Percentiles rank a stretch among this genome's conserved stretches.
These are phyloP conservation scores for Sideroxylon spinosum DNA, from an alignment of 179 eudicot genomes.

Conservation along the genomic window DNA sequence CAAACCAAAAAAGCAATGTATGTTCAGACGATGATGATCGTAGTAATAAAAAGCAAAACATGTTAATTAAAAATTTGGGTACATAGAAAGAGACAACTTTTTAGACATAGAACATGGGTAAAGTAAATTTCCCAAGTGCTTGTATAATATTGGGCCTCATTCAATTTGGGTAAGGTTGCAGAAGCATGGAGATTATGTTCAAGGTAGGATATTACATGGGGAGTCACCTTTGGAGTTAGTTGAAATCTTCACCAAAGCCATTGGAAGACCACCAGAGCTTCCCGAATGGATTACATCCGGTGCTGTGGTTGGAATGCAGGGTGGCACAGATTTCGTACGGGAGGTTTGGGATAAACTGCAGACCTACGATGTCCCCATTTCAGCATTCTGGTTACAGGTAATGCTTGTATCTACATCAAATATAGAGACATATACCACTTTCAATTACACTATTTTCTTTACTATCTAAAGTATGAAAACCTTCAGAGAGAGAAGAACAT, in stretches of 20 bases:
- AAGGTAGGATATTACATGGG: slow-evolving; percentile 77
- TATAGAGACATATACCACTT: no score
- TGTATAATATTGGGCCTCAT: no score
- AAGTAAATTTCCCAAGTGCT: no score
- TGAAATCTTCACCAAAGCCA: slow-evolving; percentile 69
- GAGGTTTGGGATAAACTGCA: slow-evolving; percentile 50
- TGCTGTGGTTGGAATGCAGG: slow-evolving; percentile 95
- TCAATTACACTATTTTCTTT: no score
- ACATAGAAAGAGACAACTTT: no score
- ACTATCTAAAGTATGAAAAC: no score
- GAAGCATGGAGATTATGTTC: slow-evolving; percentile 63
- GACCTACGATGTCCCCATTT: slow-evolving; percentile 66
- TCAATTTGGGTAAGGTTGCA: slow-evolving; percentile 22
- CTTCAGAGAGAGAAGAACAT: no score
- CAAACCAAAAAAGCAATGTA: no score
- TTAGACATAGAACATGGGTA: no score
- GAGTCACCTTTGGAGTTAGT: slow-evolving; percentile 76
- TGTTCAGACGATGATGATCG: no score
- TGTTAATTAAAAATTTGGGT: no score
- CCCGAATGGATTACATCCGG: slow-evolving; percentile 93
- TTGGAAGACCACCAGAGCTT: slow-evolving; percentile 89
- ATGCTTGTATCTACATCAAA: not conserved
- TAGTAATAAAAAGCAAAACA: no score
- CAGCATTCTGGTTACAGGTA: slow-evolving; percentile 98
- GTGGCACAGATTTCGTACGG: slow-evolving; percentile 77